Base-by-base conservation (phyloP, 768 basidiomycete genomes). In the Favolaschia claudopus region DNA sequence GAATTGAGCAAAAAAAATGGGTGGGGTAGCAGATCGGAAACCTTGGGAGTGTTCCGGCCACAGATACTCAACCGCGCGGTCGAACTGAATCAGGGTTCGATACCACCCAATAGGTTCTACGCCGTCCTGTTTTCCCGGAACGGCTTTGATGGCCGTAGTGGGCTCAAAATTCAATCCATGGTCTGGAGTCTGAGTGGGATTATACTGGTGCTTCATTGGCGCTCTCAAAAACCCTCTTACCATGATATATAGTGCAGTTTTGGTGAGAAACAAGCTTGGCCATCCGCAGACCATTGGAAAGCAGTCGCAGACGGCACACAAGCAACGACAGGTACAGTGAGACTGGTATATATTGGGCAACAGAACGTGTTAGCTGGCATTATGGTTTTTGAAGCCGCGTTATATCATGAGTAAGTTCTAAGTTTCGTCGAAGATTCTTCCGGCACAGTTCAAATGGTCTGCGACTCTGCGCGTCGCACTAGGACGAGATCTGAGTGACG, bases 211-310 rank as follows among this genome's bases (percentile, higher is more conserved):
- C 13, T 24, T 40, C 37, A 13, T 29, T 14, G 38, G n/a, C 31
- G 5, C 20, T n/a, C n/a, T n/a, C n/a, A n/a, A 33, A 25, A 24
- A 43, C 44, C 33, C 44, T 58, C 79, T 61, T 69, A 92, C 92
- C 76, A 93, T 66, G 29, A 94, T 85, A 66, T 91, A 84, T 4
- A 88, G 81, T 0, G 85, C 85, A 28, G 79, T 79, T 70, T 88
- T 88, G 7, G 89, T 87, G n/a, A 82, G 50, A 93, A 82, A 50
- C 82, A 78, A 1, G 86, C 75, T 67, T 94, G 92, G 0, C 91
- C 92, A 48, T 93, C 91, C 15, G 79, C 81, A 14, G 89, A 86
- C 87, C 89, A 91, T 69, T 91, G 90, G 9, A 93, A 70, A 66
- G 82, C 82, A 12, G 77, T 82, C 27, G 70, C 65, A 2, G 88